These are phyloP conservation scores for Hyphopichia pseudoburtonii DNA, from an alignment of 1,139 yeast species.

Conservation along the genomic window DNA sequence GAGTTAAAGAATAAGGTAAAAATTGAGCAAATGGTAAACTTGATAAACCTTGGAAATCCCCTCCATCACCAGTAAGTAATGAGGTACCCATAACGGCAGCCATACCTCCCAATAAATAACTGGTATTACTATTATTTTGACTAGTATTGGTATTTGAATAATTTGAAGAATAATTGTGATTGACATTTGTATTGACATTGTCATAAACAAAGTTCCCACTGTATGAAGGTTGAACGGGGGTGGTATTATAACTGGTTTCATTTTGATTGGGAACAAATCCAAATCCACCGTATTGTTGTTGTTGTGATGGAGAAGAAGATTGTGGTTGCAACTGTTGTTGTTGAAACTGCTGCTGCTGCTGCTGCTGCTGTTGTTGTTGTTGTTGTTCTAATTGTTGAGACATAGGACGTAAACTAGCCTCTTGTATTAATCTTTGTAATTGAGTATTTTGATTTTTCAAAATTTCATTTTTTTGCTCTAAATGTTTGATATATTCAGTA, in stretches of 20 bases:
- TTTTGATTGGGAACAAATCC: constrained; percentile 22
- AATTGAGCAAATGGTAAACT: constrained; percentile 32
- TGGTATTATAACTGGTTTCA: constrained; percentile 19
- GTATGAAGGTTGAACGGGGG: constrained; percentile 19
- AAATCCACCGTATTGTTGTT: constrained; percentile 14
- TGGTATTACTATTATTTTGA: constrained; percentile 18
- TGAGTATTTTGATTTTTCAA: constrained; percentile 55
- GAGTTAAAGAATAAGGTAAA: constrained; percentile 24
- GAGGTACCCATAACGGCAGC: constrained; percentile 55
- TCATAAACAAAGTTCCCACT: constrained; percentile 6
- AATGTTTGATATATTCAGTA: constrained; percentile 83
- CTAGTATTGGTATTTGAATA: constrained; percentile 5
- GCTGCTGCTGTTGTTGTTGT: constrained; percentile 6
- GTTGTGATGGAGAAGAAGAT: constrained; percentile 9
- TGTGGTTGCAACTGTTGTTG: constrained; percentile 4
- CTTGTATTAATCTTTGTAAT: constrained; percentile 41
- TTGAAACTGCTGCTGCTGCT: constrained; percentile 9
- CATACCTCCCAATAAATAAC: constrained; percentile 54
- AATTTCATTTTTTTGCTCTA: constrained; percentile 65
- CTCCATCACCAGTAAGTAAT: constrained; percentile 34
- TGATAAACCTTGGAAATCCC: constrained; percentile 41
- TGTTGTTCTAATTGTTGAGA: constrained; percentile 4
- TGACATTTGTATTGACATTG: constrained; percentile 5
- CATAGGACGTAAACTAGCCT: constrained; percentile 22
- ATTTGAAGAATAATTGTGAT: constrained; percentile 13